Conservation (phyloP, 2,329 filamentous ascomycete genomes). For the Ceratocystis cacaofunesta region DNA sequence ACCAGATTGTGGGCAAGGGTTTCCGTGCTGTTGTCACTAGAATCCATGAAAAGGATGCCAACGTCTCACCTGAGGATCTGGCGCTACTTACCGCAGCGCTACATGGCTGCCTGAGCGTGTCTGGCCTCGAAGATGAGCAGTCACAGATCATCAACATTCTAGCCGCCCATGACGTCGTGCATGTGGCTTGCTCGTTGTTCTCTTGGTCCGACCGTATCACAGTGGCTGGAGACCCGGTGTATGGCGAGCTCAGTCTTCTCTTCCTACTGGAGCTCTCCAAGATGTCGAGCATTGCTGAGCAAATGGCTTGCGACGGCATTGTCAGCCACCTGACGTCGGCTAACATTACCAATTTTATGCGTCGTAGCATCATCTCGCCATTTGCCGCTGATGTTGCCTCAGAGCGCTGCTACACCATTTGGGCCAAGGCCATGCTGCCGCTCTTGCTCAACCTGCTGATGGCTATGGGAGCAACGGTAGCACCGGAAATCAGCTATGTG, state of each 20-base stretch:
- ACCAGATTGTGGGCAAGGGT: slow-evolving; percentile 62
- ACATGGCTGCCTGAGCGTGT: slow-evolving; percentile 67
- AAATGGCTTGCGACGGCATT: slow-evolving; percentile 74
- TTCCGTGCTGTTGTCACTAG: slow-evolving; percentile 69
- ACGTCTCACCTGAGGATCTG: slow-evolving; percentile 55
- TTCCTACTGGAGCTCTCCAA: slow-evolving; percentile 81
- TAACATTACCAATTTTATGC: slow-evolving; percentile 63
- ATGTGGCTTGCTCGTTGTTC: slow-evolving; percentile 74
- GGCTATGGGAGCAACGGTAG: slow-evolving; percentile 65
- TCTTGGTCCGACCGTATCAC: slow-evolving; percentile 83
- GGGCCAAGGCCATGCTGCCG: slow-evolving; percentile 76
- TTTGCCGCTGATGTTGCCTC: slow-evolving; percentile 56
- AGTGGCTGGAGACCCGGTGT: slow-evolving; percentile 68
- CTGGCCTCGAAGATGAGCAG: slow-evolving; percentile 57
- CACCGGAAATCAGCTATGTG: slow-evolving; percentile 71
- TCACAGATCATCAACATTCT: slow-evolving; percentile 57
- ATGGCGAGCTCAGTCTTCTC: slow-evolving; percentile 78
- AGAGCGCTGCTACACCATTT: slow-evolving; percentile 72
- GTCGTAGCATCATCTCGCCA: slow-evolving; percentile 55
- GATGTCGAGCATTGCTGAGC: slow-evolving; percentile 68
- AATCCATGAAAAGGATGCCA: slow-evolving; percentile 54
- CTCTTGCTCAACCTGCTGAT: slow-evolving; percentile 77
- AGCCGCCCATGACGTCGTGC: slow-evolving; percentile 55
- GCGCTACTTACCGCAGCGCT: slow-evolving; percentile 76
- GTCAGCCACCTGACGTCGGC: slow-evolving; percentile 66